A percentile compares a stretch with the other conserved stretches of the same genome.
These are phyloP conservation scores for Suillus variegatus DNA, from an alignment of 768 basidiomycete species.

Conservation along the genomic window DNA sequence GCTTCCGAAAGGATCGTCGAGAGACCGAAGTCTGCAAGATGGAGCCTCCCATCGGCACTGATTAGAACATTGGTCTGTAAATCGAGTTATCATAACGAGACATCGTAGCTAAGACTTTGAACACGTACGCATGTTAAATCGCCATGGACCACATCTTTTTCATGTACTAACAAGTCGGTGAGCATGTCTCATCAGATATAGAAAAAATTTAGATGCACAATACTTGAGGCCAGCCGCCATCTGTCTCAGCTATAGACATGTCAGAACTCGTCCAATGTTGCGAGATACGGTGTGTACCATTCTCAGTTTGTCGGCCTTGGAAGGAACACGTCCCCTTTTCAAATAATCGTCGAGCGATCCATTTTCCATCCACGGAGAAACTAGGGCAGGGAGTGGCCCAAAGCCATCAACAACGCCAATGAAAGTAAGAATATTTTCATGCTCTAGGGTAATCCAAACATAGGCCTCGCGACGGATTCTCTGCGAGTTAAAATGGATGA, in stretches of 20 bases:
- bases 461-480: neutral
- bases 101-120: neutral
- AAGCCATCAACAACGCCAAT: slow-evolving; percentile 19
- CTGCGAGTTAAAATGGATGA: too few species aligned
- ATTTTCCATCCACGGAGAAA: slow-evolving; percentile 29
- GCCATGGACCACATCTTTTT: slow-evolving; percentile 2
- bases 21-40: slow-evolving; percentile 42
- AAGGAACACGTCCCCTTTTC: neutral
- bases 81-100: neutral
- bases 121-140: slow-evolving; percentile 13
- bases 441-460: slow-evolving; percentile 7
- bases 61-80: slow-evolving; percentile 41
- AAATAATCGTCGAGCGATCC: slow-evolving; percentile 35
- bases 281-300: slow-evolving; percentile 14
- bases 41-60: slow-evolving; percentile 29
- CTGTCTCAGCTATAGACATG: neutral
- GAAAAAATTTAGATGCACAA: neutral
- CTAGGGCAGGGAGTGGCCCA: slow-evolving; percentile 21
- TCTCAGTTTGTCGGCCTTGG: slow-evolving; percentile 9
- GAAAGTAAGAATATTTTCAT: slow-evolving; percentile 19
- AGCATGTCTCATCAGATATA: neutral
- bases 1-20: slow-evolving; percentile 35
- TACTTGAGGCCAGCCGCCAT: slow-evolving; percentile 7
- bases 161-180: slow-evolving; percentile 4
- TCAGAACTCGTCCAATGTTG: neutral